These are phyloP conservation scores for Candida ulmi DNA, from an alignment of 805 yeast genomes.

Conservation along the genomic window DNA sequence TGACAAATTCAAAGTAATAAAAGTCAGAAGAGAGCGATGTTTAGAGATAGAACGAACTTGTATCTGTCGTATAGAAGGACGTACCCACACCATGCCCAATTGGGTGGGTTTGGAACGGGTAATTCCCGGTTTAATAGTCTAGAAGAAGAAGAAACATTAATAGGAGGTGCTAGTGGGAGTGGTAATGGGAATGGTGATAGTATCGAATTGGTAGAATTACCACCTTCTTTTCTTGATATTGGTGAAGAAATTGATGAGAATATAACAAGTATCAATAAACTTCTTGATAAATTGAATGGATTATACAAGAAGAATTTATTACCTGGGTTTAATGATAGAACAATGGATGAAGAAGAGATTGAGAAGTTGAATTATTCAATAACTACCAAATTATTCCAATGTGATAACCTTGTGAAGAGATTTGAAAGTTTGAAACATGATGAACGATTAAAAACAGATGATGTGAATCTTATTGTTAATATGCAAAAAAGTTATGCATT, in stretches of 20 bases:
- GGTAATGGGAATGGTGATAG: slow-evolving; percentile 20
- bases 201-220: slow-evolving; percentile 59
- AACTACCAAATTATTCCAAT: slow-evolving; percentile 70
- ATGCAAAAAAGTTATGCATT: slow-evolving; percentile 81
- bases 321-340: slow-evolving; percentile 83
- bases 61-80: slow-evolving; percentile 86
- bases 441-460: slow-evolving; percentile 31
- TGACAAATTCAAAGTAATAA: too few relatives aligned
- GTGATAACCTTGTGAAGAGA: slow-evolving; percentile 71
- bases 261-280: slow-evolving; percentile 43
- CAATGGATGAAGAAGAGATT: slow-evolving; percentile 67
- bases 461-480: slow-evolving; percentile 66
- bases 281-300: slow-evolving; percentile 56
- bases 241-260: slow-evolving; percentile 65
- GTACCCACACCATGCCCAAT: slow-evolving; percentile 56
- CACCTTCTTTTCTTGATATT: slow-evolving; percentile 75
- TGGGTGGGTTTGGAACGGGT: slow-evolving; percentile 22
- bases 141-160: slow-evolving; percentile 27
- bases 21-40: too few relatives aligned
- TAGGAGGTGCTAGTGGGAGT: slow-evolving; percentile 18
- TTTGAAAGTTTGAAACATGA: slow-evolving; percentile 41
- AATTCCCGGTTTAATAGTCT: slow-evolving; percentile 20
- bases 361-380: slow-evolving; percentile 72
- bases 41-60: slow-evolving; percentile 91
- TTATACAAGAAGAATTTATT: slow-evolving; percentile 77